Base-by-base conservation (phyloP, 345 rosid species). In the Arabis alpina region DNA sequence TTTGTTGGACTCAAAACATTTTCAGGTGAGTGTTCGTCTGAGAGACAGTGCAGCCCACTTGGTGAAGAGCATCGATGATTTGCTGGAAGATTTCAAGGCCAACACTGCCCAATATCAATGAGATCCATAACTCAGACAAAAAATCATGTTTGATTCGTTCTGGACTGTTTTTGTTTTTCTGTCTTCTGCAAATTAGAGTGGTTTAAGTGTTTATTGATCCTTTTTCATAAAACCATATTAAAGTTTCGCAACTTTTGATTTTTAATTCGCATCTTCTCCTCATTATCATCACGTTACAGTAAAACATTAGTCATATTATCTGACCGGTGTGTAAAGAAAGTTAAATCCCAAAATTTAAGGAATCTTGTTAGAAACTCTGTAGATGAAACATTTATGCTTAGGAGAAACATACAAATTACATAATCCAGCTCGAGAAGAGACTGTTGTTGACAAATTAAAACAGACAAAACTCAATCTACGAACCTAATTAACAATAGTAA, bases 21-120 rank as follows among this genome's bases (percentile, higher is more conserved):
- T 79, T 10, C 85, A 94, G 99, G 97, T 92, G 63, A 88, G 91
- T 56, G 92, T 90, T 8, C 83, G 95, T 56, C 75, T 81, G 36
- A 86, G 99, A 74, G 98, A 88, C 74, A 81, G 77, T 57, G 80
- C 76, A 16, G 97, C 87, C 54, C 90, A 78, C 68, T 54, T 85
- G 4, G 81, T 82, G 25, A 88, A 78, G 96, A 80, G 83, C 72
- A 79, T 83, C 0, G 85, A 75, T 28, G 76, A 71, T 79, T 78
- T 95, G 54, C 80, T 95, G 19, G 54, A 85, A 70, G 87, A 70
- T 74, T 89, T 90, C 54, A 67, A 72, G 82, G 74, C 81, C 41
- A 89, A 84, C 79, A 74, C 73, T 37, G 84, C 81, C 10, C 82
- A 84, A 23, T 90, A 77, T 76, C 88, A 77, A 49, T 88, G 84